These are phyloP conservation scores for Arthromyces matolae DNA, from an alignment of 768 basidiomycete genomes.

Conservation along the genomic window DNA sequence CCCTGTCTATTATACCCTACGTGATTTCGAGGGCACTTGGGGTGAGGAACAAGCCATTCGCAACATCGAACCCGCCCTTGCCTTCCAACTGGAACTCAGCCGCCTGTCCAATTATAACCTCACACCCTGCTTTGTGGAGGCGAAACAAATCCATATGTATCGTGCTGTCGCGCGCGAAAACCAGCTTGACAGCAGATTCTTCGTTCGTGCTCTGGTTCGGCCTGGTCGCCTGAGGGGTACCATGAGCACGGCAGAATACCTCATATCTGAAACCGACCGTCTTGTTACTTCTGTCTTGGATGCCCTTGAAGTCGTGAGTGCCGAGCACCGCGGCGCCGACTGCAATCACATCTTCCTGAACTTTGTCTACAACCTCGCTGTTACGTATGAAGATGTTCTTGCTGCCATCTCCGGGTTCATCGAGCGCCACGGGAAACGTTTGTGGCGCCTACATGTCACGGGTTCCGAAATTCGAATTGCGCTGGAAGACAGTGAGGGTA, in stretches of 20 bases:
- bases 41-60: slow-evolving; percentile 94
- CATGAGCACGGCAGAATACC: slow-evolving; percentile 96
- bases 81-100: slow-evolving; percentile 95
- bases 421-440: slow-evolving; percentile 94
- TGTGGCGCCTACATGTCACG: slow-evolving; percentile 98
- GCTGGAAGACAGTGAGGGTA: slow-evolving; percentile 92
- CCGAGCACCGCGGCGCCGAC: slow-evolving; percentile 87
- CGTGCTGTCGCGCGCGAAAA: slow-evolving; percentile 94
- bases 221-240: slow-evolving; percentile 90
- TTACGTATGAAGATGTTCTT: slow-evolving; percentile 94
- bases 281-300: slow-evolving; percentile 92
- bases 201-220: slow-evolving; percentile 92
- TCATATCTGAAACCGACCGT: slow-evolving; percentile 97
- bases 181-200: slow-evolving; percentile 97
- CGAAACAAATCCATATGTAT: slow-evolving; percentile 97
- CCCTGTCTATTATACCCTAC: slow-evolving; percentile 91
- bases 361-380: slow-evolving; percentile 94
- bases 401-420: slow-evolving; percentile 99
- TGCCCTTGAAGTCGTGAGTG: slow-evolving; percentile 89
- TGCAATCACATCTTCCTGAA: slow-evolving; percentile 99
- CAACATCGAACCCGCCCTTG: slow-evolving; percentile 96
- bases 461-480: slow-evolving; percentile 95
- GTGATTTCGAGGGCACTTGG: slow-evolving; percentile 73
- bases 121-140: slow-evolving; percentile 93
- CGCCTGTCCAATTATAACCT: slow-evolving; percentile 96